Conservation (phyloP, 2,329 filamentous ascomycete genomes). For the Cordyceps tenuipes region DNA sequence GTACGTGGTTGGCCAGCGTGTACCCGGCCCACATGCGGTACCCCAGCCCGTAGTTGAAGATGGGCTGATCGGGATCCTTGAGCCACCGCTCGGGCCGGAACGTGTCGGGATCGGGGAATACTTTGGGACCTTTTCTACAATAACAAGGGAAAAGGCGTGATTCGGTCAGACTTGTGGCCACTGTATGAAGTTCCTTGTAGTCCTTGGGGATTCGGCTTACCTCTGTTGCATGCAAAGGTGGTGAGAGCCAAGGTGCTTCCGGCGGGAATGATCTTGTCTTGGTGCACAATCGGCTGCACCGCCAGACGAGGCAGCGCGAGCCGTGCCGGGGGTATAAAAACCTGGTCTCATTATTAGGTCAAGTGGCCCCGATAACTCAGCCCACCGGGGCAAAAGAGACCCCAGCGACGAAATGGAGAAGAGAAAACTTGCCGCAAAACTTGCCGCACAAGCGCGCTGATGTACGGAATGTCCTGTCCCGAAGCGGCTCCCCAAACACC, state of each 20-base stretch:
- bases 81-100: conserved; percentile 8
- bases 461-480: conserved; percentile 2
- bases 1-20: conserved; percentile 6
- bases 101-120: not conserved
- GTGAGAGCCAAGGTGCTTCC: conserved; percentile 1
- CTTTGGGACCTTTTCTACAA: not conserved
- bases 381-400: not conserved
- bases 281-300: not conserved
- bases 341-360: not conserved
- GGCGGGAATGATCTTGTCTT: conserved; percentile 2
- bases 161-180: not conserved
- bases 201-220: not conserved
- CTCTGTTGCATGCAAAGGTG: conserved; percentile 5
- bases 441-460: conserved; percentile 2
- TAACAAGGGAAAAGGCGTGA: no score
- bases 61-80: conserved; percentile 6
- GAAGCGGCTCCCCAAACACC: not conserved
- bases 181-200: no score
- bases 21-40: conserved; percentile 9
- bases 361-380: not conserved
- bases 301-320: not conserved
- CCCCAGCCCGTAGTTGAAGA: conserved; percentile 7
- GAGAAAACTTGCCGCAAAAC: not conserved
- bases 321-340: conserved; percentile 3
- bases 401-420: no score